Evolutionary conservation across 176 grass and related monocot species (phyloP).

Genomic region (Carex kokanica): DNA sequence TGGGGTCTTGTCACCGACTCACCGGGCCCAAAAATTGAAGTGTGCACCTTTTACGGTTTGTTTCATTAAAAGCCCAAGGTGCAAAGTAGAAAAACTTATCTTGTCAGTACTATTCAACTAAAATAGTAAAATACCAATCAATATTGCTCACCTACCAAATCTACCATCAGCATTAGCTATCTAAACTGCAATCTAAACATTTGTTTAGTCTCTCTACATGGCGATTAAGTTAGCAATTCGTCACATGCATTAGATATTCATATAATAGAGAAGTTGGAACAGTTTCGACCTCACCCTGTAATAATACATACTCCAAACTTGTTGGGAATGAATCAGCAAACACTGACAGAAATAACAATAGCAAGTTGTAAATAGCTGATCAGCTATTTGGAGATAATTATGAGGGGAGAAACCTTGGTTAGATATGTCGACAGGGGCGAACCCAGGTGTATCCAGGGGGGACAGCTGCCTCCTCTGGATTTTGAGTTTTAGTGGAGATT

Average conservation of each 20-base stretch:
- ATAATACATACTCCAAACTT: not conserved
- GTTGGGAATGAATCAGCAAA: not conserved
- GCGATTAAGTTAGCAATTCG: not conserved
- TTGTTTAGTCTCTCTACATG: not conserved
- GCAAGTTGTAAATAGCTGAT: not conserved
- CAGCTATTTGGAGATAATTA: not conserved
- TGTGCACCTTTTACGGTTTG: not conserved
- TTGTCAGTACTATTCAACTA: not conserved
- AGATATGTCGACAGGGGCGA: too few relatives aligned
- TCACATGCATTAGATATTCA: not conserved
- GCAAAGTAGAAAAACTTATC: not conserved
- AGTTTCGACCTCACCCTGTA: not conserved
- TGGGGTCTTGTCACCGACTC: not conserved
- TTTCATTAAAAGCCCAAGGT: not conserved
- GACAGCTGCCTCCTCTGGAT: too few relatives aligned
- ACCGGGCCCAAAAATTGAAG: not conserved
- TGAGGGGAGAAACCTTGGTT: not conserved
- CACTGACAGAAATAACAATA: not conserved
- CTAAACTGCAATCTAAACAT: not conserved
- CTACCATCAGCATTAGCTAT: not conserved
- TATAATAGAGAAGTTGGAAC: not conserved
- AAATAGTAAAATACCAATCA: not conserved
- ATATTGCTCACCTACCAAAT: not conserved
- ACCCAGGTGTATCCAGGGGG: too few relatives aligned
- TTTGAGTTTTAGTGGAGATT: too few relatives aligned